phyloP scores from a whole-genome alignment of 371 early-diverging fungal genomes.

The Saksenaea vasiformis region DNA sequence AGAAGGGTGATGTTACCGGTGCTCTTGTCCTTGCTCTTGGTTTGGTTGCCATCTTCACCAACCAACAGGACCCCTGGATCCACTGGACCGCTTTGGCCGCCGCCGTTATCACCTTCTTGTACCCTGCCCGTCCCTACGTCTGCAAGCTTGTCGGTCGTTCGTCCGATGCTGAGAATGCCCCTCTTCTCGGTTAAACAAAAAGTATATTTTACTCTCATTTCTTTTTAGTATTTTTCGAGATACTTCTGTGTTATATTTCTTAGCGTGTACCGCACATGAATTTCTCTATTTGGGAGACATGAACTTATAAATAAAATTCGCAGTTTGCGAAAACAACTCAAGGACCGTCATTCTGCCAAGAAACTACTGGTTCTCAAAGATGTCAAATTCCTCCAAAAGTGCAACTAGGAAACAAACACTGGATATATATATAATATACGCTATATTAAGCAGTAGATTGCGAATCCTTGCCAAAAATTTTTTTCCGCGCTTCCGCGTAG shows the following conservation, averaged over 20 bases:
- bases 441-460: too few relatives aligned
- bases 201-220: background rate
- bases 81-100: slow-evolving; percentile 49
- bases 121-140: slow-evolving; percentile 43
- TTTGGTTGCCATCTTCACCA: slow-evolving; percentile 48
- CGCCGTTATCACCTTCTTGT: slow-evolving; percentile 39
- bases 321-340: too few relatives aligned
- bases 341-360: too few relatives aligned
- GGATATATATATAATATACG: slow-evolving; percentile 19
- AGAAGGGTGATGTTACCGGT: slow-evolving; percentile 64
- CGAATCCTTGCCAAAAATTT: slow-evolving; percentile 22
- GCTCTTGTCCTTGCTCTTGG: slow-evolving; percentile 58
- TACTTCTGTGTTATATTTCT: background rate
- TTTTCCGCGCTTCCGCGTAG: slow-evolving; percentile 27
- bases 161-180: slow-evolving; percentile 28
- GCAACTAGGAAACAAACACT: slow-evolving; percentile 17
- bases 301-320: background rate
- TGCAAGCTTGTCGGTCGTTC: slow-evolving; percentile 31
- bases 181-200: slow-evolving; percentile 40
- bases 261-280: background rate
- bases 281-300: background rate
- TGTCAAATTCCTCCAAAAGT: slow-evolving; percentile 4
- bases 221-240: background rate
- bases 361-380: too few relatives aligned
- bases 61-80: slow-evolving; percentile 12